These are phyloP conservation scores for Cryptococcus hybrid DNA, from an alignment of 1,284 basidiomycete species.

Conservation along the genomic window DNA sequence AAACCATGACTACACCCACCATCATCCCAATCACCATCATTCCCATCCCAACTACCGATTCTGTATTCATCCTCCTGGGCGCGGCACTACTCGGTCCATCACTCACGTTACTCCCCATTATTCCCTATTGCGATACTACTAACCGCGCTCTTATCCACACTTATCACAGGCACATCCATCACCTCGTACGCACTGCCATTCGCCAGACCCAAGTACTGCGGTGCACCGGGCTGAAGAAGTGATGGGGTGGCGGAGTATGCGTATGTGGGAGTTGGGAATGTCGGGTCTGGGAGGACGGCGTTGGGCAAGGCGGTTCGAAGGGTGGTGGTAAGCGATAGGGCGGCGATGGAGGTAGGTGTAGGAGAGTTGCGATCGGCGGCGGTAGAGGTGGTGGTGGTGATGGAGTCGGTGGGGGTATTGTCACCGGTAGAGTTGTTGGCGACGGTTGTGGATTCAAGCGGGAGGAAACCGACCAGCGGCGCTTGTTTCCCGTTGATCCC, in stretches of 20 bases:
- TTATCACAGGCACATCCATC: slow-evolving; percentile 21
- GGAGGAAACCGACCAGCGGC: slow-evolving; percentile 44
- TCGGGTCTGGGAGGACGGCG: slow-evolving; percentile 65
- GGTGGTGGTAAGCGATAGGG: slow-evolving; percentile 61
- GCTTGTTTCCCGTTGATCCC: slow-evolving; percentile 42
- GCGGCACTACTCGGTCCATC: background rate
- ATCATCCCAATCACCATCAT: background rate
- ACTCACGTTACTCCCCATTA: background rate
- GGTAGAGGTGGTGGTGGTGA: slow-evolving; percentile 1
- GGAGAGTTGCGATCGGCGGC: slow-evolving; percentile 21
- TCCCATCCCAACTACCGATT: background rate
- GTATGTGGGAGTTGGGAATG: slow-evolving; percentile 65
- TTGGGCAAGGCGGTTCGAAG: slow-evolving; percentile 73
- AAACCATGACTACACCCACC: too few relatives aligned
- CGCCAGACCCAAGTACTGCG: slow-evolving; percentile 36
- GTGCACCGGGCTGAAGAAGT: slow-evolving; percentile 51
- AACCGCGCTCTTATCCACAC: slow-evolving; percentile 7
- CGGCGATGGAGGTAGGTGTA: slow-evolving; percentile 27
- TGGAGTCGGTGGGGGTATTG: slow-evolving; percentile 3
- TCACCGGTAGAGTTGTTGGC: slow-evolving; percentile 2
- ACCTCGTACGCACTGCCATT: slow-evolving; percentile 27
- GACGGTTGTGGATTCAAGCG: slow-evolving; percentile 17
- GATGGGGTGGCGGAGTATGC: slow-evolving; percentile 56
- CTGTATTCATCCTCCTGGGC: background rate
- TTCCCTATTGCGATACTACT: background rate